Percentiles rank a stretch among this genome's conserved stretches.
phyloP scores from a whole-genome alignment of 2,329 filamentous ascomycete species.

The Sporothrix mexicana region DNA sequence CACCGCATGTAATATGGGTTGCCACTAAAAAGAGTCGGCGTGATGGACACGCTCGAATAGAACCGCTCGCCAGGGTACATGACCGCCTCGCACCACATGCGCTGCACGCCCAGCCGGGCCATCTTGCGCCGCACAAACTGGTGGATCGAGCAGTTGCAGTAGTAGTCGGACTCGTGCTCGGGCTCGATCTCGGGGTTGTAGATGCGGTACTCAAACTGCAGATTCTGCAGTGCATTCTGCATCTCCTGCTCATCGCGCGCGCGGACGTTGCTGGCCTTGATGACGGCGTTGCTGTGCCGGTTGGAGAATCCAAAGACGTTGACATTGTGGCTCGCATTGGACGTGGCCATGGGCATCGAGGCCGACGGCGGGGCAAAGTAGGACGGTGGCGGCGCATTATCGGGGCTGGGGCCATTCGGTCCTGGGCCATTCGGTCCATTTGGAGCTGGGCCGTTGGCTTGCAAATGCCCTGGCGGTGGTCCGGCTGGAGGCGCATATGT shows the following conservation, averaged over 20 bases:
- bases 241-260: slow-evolving; percentile 47
- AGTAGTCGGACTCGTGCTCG: slow-evolving; percentile 51
- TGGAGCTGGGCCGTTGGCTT: background rate
- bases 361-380: background rate
- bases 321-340: background rate
- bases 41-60: slow-evolving; percentile 38
- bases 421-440: background rate
- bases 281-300: slow-evolving; percentile 28
- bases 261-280: slow-evolving; percentile 21
- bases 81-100: slow-evolving; percentile 53
- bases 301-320: background rate
- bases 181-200: slow-evolving; percentile 56
- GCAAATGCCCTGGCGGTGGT: background rate
- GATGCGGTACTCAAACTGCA: slow-evolving; percentile 49
- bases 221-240: slow-evolving; percentile 49
- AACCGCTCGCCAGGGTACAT: slow-evolving; percentile 51
- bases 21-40: slow-evolving; percentile 35
- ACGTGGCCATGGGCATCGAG: background rate
- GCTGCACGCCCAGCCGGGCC: slow-evolving; percentile 47
- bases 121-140: slow-evolving; percentile 47
- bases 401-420: background rate
- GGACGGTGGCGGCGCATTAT: slow-evolving; percentile 16
- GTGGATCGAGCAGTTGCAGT: slow-evolving; percentile 51
- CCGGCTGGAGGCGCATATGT: slow-evolving; percentile 7
- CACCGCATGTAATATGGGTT: slow-evolving; percentile 25